phyloP scores from a whole-genome alignment of 2,329 filamentous ascomycete species.

The Ophiocordyceps robertsii region DNA sequence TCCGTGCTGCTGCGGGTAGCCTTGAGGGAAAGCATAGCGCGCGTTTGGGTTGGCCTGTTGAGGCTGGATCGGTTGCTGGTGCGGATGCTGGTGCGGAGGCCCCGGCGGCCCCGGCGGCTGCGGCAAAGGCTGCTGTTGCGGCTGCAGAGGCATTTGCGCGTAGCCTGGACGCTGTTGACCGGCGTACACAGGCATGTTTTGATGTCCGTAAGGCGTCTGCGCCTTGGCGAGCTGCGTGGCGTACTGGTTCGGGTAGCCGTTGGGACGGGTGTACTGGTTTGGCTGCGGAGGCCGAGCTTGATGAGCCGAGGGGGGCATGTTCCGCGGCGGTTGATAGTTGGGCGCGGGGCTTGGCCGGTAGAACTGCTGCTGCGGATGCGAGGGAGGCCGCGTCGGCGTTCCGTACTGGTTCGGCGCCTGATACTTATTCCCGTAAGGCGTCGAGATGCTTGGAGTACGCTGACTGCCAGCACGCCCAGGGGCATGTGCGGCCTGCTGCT shows the following conservation, averaged over 20 bases:
- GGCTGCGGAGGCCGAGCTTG: conserved; percentile 23
- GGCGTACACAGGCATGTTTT: conserved; percentile 33
- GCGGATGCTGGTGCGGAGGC: background rate
- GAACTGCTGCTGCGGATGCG: conserved; percentile 29
- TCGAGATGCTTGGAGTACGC: conserved; percentile 24
- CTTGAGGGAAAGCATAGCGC: conserved; percentile 26
- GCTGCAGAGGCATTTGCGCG: conserved; percentile 18
- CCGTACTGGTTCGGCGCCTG: conserved; percentile 30
- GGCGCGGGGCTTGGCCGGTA: conserved; percentile 25
- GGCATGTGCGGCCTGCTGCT: conserved; percentile 14
- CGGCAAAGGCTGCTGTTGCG: background rate
- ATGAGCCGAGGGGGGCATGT: conserved; percentile 13
- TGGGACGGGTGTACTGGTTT: conserved; percentile 35
- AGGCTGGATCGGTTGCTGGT: conserved; percentile 1
- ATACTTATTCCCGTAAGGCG: conserved; percentile 29
- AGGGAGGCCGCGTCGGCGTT: conserved; percentile 31
- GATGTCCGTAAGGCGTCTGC: conserved; percentile 37
- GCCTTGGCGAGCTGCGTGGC: conserved; percentile 37
- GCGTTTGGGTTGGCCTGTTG: conserved; percentile 28
- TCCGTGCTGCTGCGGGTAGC: conserved; percentile 22
- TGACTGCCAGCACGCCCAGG: conserved; percentile 22
- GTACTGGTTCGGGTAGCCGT: conserved; percentile 32
- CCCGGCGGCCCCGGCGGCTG: background rate
- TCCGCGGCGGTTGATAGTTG: conserved; percentile 27
- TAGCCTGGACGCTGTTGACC: conserved; percentile 32